Evolutionary conservation across 805 yeast genomes (phyloP).

Genomic region (Hanseniaspora mollemarum): DNA sequence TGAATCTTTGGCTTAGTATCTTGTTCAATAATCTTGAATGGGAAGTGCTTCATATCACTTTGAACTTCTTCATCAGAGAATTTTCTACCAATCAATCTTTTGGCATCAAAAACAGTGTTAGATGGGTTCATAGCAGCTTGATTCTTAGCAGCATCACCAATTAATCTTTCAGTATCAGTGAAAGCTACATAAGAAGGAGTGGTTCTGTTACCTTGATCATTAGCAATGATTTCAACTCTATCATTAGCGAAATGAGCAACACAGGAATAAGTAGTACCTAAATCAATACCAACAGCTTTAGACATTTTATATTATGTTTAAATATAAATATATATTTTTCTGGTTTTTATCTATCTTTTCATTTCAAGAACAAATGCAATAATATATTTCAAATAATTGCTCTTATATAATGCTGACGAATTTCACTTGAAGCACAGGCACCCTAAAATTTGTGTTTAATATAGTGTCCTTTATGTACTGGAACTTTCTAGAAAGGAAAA

Average conservation of each 20-base stretch:
- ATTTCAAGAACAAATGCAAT: neutral
- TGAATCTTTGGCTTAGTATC: slow-evolving; percentile 78
- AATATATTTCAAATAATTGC: neutral
- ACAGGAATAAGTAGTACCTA: slow-evolving; percentile 96
- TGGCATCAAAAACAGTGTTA: slow-evolving; percentile 91
- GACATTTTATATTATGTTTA: slow-evolving; percentile 25
- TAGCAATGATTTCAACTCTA: slow-evolving; percentile 89
- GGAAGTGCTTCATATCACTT: slow-evolving; percentile 61
- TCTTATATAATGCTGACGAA: too few relatives aligned
- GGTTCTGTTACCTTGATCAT: slow-evolving; percentile 97
- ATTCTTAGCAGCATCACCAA: slow-evolving; percentile 97
- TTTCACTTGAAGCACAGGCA: too few relatives aligned
- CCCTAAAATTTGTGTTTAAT: neutral
- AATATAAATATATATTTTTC: neutral
- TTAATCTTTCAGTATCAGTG: slow-evolving; percentile 88
- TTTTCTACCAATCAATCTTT: slow-evolving; percentile 76
- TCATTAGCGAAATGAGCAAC: slow-evolving; percentile 81
- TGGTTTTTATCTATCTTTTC: neutral
- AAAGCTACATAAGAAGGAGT: slow-evolving; percentile 95
- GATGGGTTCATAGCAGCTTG: slow-evolving; percentile 94
- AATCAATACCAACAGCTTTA: slow-evolving; percentile 62
- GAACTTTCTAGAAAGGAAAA: neutral
- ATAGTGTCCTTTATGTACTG: neutral
- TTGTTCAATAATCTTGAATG: slow-evolving; percentile 66
- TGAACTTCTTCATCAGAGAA: slow-evolving; percentile 50